Base-by-base conservation (phyloP, 208 protist species). In the Acanthamoeba polyphaga region DNA sequence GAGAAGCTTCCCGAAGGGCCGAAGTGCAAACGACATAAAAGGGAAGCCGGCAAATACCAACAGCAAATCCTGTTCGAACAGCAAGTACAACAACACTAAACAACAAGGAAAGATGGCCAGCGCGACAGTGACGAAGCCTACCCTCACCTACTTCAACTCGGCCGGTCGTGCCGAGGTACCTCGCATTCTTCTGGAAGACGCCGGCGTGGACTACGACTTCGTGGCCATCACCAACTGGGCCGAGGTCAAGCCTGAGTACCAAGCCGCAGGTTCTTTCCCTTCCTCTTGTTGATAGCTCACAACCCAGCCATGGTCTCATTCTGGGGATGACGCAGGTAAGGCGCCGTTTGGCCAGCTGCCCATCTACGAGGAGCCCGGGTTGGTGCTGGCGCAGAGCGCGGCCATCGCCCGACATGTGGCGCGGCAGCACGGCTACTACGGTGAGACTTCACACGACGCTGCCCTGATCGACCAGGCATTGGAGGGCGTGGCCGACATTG, bases 321-420 rank as follows among this genome's bases (percentile, higher is more conserved):
- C 38, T 43, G 38, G 38, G 38, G 38, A 43, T 43, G 38, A 43
- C 3, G 3, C 3, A 7, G 84, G 88, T 43, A 93, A 55, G 66
- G 22, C 34, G 3, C 22, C 88, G 6, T 93, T 93, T 76, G 88
- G 88, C 7, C 88, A 93, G 88, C 5, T 93, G 5, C 88, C 88
- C 6, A 27, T 70, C 38, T 93, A 93, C 68, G 62, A 93, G 38
- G 88, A 93, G 38, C 88, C 88, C 88, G 88, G 88, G 24, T 24
- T 93, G 46, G 29, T 10, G 8, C 38, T 93, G 7, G 88, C 78
- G 8, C 88, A 93, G 66, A 62, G 88, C 88, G 0, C 29, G 15
- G 62, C 88, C 53, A 93, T 93, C 62, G 64, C 60, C 10, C 55
- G 88, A 4, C 58, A 49, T 34, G 9, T 93, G 55, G 88, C 88